These are phyloP conservation scores for Coniochaeta sp. DNA, from an alignment of 2,329 filamentous ascomycete species.

Conservation along the genomic window DNA sequence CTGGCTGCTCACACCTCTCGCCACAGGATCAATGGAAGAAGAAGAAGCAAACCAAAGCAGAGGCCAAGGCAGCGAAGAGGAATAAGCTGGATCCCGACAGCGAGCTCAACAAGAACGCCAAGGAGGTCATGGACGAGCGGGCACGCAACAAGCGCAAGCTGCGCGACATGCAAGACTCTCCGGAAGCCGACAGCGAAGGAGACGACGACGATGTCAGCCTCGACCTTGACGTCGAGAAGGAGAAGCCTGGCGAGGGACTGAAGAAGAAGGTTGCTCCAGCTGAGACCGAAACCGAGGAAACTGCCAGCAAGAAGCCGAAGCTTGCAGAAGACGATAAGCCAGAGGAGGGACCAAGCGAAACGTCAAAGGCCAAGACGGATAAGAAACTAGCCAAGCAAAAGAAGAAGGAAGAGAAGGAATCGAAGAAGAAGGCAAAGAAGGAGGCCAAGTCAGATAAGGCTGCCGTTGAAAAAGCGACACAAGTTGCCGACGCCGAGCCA, in stretches of 20 bases:
- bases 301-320: constrained; percentile 51
- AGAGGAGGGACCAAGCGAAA: constrained; percentile 21
- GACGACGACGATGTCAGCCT: constrained; percentile 31
- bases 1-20: not conserved
- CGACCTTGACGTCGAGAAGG: constrained; percentile 46
- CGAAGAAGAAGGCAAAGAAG: constrained; percentile 3
- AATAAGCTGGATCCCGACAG: constrained; percentile 90
- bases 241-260: constrained; percentile 58
- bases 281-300: constrained; percentile 22
- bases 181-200: constrained; percentile 33
- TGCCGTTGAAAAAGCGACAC: constrained; percentile 30
- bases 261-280: constrained; percentile 32
- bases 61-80: constrained; percentile 73
- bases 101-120: constrained; percentile 69
- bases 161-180: constrained; percentile 47
- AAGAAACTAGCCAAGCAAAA: constrained; percentile 17
- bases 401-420: constrained; percentile 13
- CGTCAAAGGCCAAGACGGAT: constrained; percentile 34
- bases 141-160: constrained; percentile 74
- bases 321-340: constrained; percentile 18
- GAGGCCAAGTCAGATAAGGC: constrained; percentile 31
- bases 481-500: not conserved
- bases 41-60: constrained; percentile 92
- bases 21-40: constrained; percentile 82
- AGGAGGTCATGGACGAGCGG: constrained; percentile 84